Percentiles rank a stretch among this genome's conserved stretches.
phyloP scores from a whole-genome alignment of 1,284 basidiomycete species.

The Spongiforma sp. region DNA sequence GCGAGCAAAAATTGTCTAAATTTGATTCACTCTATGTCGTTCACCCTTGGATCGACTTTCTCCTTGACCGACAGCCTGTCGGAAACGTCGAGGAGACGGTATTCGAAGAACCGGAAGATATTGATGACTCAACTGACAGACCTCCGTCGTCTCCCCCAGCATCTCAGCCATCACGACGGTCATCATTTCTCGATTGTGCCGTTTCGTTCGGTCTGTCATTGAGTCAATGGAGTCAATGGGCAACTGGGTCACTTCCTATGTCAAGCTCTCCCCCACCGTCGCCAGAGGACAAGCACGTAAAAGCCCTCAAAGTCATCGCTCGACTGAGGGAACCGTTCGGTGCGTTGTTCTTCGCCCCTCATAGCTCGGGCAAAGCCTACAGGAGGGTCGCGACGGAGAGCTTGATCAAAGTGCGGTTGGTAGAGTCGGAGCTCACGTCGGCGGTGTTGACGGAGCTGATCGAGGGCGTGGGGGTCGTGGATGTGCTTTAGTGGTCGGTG shows the following conservation, averaged over 20 bases:
- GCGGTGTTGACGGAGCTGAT: not conserved
- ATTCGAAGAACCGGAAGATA: not conserved
- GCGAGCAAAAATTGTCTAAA: not conserved
- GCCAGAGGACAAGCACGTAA: not conserved
- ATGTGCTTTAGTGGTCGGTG: constrained; percentile 1
- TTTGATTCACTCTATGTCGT: not conserved
- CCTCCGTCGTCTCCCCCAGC: too few species aligned
- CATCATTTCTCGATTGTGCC: too few species aligned
- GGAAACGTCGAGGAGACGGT: not conserved
- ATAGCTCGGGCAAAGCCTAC: not conserved
- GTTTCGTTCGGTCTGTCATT: too few species aligned
- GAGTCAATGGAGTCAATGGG: too few species aligned
- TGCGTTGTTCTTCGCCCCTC: not conserved
- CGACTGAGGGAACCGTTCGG: not conserved
- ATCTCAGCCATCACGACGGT: too few species aligned
- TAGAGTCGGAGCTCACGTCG: not conserved
- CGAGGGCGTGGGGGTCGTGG: not conserved
- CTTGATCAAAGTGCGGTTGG: not conserved
- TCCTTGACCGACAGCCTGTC: too few species aligned
- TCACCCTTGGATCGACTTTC: not conserved
- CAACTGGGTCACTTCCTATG: too few species aligned
- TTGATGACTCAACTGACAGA: too few species aligned
- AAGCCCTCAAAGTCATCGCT: not conserved
- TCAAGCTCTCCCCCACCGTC: too few species aligned
- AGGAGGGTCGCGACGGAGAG: constrained; percentile 5